Conservation (phyloP, 1,284 basidiomycete genomes). For the Boletellus deceptivus region DNA sequence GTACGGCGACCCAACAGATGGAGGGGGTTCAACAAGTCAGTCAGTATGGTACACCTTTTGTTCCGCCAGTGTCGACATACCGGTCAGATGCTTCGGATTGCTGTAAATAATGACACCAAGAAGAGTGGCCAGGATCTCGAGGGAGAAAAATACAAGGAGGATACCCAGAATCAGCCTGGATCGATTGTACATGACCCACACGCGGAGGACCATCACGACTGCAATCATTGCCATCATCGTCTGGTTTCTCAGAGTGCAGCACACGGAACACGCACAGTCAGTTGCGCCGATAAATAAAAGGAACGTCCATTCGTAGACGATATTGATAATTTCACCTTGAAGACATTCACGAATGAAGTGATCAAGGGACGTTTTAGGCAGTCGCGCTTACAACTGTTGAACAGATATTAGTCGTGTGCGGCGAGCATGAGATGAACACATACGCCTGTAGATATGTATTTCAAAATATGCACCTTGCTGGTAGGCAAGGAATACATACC, state of each 20-base stretch:
- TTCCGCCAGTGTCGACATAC: not conserved
- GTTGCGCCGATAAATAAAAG: slow-evolving; percentile 10
- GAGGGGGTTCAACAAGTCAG: not conserved
- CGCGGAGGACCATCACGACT: slow-evolving; percentile 13
- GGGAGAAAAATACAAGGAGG: not conserved
- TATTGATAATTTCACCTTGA: slow-evolving; percentile 1
- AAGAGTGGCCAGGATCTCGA: not conserved
- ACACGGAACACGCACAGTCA: slow-evolving; percentile 5
- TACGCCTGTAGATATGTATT: not conserved
- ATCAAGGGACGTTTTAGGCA: too few relatives aligned
- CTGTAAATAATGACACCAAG: not conserved
- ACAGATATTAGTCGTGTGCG: not conserved
- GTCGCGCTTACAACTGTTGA: slow-evolving; percentile 7
- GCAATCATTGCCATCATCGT: not conserved
- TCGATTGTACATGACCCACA: slow-evolving; percentile 13
- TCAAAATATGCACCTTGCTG: not conserved
- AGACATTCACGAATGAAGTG: not conserved
- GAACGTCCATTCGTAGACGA: slow-evolving; percentile 3
- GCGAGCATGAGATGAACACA: not conserved
- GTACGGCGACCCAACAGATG: too few relatives aligned
- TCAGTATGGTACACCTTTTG: not conserved
- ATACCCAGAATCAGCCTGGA: not conserved
- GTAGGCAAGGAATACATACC: not conserved
- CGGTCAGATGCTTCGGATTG: not conserved
- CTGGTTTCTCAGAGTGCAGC: not conserved